A percentile compares a stretch with the other conserved stretches of the same genome.
Evolutionary conservation across 2,329 filamentous ascomycete species (phyloP).

Genomic region (Epichloe gansuensis): DNA sequence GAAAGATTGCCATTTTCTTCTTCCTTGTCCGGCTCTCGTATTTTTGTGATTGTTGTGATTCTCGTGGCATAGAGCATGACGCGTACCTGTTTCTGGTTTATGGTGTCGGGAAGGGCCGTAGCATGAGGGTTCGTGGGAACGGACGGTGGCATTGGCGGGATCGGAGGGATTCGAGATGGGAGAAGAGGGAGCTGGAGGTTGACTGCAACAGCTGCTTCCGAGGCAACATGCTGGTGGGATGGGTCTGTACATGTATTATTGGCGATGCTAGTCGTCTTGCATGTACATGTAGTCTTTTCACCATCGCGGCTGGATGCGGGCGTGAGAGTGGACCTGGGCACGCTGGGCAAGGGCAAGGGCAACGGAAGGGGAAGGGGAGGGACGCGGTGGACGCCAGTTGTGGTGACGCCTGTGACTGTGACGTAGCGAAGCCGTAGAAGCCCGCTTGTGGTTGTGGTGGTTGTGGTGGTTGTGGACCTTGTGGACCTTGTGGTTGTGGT

Average conservation of each 20-base stretch:
- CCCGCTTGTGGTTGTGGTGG: background rate
- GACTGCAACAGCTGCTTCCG: background rate
- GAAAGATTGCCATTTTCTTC: background rate
- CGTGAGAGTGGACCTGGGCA: background rate
- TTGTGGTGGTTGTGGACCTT: background rate
- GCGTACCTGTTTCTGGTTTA: slow-evolving; percentile 9
- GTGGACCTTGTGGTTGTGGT: background rate
- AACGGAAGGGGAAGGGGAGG: background rate
- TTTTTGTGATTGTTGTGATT: too few species aligned
- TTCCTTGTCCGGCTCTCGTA: background rate
- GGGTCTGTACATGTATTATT: background rate
- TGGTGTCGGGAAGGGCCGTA: background rate
- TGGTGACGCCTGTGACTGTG: background rate
- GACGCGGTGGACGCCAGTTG: background rate
- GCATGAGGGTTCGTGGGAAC: background rate
- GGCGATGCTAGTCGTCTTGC: background rate
- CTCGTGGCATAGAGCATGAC: background rate
- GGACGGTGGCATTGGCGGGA: slow-evolving; percentile 4
- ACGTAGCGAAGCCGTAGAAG: slow-evolving; percentile 1
- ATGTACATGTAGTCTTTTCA: background rate
- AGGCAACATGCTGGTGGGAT: background rate
- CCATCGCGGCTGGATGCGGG: background rate
- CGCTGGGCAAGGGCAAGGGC: background rate
- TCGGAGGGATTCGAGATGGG: background rate
- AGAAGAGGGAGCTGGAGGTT: background rate